Percentiles rank a stretch among this genome's conserved stretches.
These are phyloP conservation scores for Leucoagaricus sp. DNA, from an alignment of 1,284 basidiomycete species.

Conservation along the genomic window DNA sequence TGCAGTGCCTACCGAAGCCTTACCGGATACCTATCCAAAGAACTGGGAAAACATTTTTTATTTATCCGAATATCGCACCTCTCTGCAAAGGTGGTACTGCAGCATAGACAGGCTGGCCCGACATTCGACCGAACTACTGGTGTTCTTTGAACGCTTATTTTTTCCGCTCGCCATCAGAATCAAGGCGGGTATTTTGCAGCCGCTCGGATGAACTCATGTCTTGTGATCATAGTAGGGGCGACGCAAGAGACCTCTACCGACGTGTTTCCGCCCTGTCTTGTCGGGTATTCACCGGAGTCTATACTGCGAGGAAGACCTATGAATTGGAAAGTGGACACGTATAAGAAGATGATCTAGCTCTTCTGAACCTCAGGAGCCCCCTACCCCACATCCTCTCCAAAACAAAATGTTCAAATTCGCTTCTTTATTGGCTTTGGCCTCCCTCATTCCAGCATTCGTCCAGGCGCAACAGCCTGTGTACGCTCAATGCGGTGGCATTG, in stretches of 20 bases:
- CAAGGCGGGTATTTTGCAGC: not conserved
- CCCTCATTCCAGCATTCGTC: slow-evolving; percentile 46
- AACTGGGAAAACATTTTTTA: slow-evolving; percentile 9
- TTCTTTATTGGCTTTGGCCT: slow-evolving; percentile 46
- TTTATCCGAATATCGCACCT: slow-evolving; percentile 12
- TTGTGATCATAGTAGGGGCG: slow-evolving; percentile 5
- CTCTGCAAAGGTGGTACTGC: not conserved
- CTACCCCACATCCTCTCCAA: slow-evolving; percentile 6
- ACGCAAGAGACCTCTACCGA: slow-evolving; percentile 34
- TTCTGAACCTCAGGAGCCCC: not conserved
- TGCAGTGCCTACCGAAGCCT: not conserved
- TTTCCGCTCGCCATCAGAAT: slow-evolving; percentile 1
- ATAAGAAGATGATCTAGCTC: slow-evolving; percentile 17
- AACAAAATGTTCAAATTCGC: slow-evolving; percentile 50
- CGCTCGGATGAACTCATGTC: slow-evolving; percentile 12
- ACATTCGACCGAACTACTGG: slow-evolving; percentile 9
- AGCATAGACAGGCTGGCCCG: not conserved
- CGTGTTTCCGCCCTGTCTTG: slow-evolving; percentile 40
- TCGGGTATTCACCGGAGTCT: slow-evolving; percentile 45
- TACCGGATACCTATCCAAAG: not conserved
- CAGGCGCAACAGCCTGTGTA: slow-evolving; percentile 44
- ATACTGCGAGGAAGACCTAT: not conserved
- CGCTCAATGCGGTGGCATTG: slow-evolving; percentile 54
- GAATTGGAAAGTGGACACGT: slow-evolving; percentile 1
- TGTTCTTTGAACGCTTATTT: not conserved